Evolutionary conservation across 345 rosid species (phyloP).

Genomic region (Mangifera indica): DNA sequence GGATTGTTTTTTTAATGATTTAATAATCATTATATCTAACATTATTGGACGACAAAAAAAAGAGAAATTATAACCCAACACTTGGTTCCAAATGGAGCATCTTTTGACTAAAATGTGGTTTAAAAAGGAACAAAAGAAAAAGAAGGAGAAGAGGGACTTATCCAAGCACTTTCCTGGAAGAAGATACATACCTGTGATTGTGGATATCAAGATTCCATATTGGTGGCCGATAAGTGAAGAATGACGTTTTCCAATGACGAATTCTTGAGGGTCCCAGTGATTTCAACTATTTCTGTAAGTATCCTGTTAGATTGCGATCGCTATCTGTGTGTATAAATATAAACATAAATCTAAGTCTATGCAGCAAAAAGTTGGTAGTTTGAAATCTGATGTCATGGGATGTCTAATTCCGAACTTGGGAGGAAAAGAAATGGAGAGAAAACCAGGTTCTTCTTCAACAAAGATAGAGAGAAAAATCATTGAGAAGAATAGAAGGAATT

Average conservation of each 20-base stretch:
- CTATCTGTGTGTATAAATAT: not conserved
- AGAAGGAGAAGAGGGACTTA: not conserved
- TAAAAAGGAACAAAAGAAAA: not conserved
- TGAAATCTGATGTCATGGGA: not conserved
- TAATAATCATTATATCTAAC: too few species aligned
- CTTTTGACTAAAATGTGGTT: not conserved
- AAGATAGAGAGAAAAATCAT: conserved; percentile 48
- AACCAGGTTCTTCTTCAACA: conserved; percentile 15
- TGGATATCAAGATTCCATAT: not conserved
- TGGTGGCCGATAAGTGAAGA: not conserved
- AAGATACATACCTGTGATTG: too few species aligned
- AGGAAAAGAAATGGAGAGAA: conserved; percentile 16
- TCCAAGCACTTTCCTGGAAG: not conserved
- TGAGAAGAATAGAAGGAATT: conserved; percentile 55
- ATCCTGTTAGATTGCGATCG: not conserved
- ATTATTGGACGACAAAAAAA: too few species aligned
- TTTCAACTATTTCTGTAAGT: not conserved
- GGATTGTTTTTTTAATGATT: too few species aligned
- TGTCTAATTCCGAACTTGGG: not conserved
- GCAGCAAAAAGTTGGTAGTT: not conserved
- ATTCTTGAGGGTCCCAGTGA: not conserved
- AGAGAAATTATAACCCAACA: too few species aligned
- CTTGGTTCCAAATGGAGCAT: not conserved
- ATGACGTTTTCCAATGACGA: conserved; percentile 7
- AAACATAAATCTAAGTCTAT: not conserved